Base-by-base conservation (phyloP, 768 basidiomycete genomes). In the Amanita inopinata region DNA sequence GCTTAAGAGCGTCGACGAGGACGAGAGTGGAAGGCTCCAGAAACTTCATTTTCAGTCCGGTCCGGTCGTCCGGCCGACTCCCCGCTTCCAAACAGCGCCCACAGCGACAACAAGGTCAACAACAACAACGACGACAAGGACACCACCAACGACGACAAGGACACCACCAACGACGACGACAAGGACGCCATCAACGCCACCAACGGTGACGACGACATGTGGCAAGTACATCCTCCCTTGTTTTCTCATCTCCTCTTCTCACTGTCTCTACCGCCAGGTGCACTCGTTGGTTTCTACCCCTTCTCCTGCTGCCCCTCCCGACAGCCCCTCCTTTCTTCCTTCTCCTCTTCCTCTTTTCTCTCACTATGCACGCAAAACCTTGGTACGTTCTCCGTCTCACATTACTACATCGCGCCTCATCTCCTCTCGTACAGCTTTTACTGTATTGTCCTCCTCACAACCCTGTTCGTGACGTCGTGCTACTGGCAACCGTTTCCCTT, bases 401-500 rank as follows among this genome's bases (percentile, higher is more conserved):
- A 10, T 25, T 5, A n/a, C 33, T 25, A 5, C 15, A 11, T 25
- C 2, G 19, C n/a, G n/a, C n/a, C 23, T 17, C 43, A 42, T 9
- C 46, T 37, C 17, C 39, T 23, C 25, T 5, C 44, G 4, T 34
- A 1, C 46, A 91, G 88, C 53, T 87, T 89, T 58, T 91, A 91
- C 58, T 91, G 88, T 67, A 81, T 91, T 42, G 69, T 87, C 17
- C 71, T 91, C 15, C 75, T 91, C 10, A 71, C 77, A 0, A 83
- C 87, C n/a, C 71, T 90, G 37, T 90, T 88, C 57, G 68, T 87
- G 47, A 84, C 88, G 11, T 84, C 88, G 12, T 91, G 88, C 58
- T 89, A 89, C 61, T 90, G 88, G 88, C 83, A 85, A 48, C 84
- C 89, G 22, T 76, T 87, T 44, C 74, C 80, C 17, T 58, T 78